Evolutionary conservation across 306 rosid genomes (phyloP).

Genomic region (Inga laurina): DNA sequence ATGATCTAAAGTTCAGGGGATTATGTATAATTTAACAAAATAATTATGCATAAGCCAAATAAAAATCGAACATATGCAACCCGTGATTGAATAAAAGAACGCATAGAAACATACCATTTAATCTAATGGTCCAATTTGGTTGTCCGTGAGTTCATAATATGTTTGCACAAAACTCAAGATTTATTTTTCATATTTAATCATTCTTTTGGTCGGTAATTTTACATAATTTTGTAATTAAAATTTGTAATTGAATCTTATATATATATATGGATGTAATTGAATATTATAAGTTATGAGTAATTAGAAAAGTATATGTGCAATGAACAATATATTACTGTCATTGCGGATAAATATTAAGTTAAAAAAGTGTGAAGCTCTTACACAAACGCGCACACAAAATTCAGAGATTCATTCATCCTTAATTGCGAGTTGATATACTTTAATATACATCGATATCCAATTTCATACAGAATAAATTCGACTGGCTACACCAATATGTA

Average conservation of each 20-base stretch:
- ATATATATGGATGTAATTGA: background rate
- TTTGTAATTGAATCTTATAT: background rate
- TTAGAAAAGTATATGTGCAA: background rate
- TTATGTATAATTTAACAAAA: too few species aligned
- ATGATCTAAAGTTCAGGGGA: too few species aligned
- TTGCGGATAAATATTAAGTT: background rate
- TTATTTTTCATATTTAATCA: background rate
- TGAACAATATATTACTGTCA: background rate
- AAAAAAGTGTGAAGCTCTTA: background rate
- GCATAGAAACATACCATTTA: too few species aligned
- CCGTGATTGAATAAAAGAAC: too few species aligned
- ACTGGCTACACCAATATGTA: background rate
- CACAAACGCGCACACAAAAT: background rate
- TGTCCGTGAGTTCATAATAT: background rate
- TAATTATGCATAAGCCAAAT: too few species aligned
- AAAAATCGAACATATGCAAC: too few species aligned
- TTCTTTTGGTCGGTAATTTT: background rate
- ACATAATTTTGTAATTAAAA: background rate
- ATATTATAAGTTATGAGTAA: background rate
- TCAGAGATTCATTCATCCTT: too few species aligned
- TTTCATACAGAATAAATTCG: too few species aligned
- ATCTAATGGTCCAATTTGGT: too few species aligned
- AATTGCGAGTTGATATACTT: too few species aligned
- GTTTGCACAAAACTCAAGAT: background rate
- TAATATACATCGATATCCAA: too few species aligned